Percentiles rank a stretch among this genome's conserved stretches.
phyloP scores from a whole-genome alignment of 306 rosid genomes.

The Leucaena leucocephala region DNA sequence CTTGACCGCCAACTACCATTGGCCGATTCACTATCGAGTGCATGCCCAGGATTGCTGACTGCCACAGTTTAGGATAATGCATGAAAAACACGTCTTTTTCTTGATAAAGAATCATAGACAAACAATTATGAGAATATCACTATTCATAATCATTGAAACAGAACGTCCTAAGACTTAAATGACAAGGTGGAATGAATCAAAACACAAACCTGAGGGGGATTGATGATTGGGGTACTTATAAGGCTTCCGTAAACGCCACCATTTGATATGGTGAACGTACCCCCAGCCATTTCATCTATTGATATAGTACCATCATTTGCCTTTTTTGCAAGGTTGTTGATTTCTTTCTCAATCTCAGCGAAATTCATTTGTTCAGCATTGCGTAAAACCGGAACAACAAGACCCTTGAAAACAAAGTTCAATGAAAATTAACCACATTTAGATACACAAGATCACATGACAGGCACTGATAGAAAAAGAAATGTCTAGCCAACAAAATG shows the following conservation, averaged over 20 bases:
- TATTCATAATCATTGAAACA: neutral
- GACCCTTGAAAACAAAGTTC: conserved; percentile 45
- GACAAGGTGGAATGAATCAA: neutral
- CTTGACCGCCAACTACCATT: conserved; percentile 51
- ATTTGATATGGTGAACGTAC: conserved; percentile 61
- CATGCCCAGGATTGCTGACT: conserved; percentile 66
- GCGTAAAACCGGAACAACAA: conserved; percentile 61
- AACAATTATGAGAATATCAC: neutral
- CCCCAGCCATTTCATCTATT: conserved; percentile 72
- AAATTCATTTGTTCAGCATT: conserved; percentile 55
- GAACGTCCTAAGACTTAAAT: neutral
- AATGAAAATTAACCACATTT: conserved; percentile 13
- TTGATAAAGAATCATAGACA: neutral
- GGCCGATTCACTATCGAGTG: conserved; percentile 58
- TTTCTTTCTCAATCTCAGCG: conserved; percentile 60
- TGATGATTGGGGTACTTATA: conserved; percentile 60
- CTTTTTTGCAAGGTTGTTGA: conserved; percentile 58
- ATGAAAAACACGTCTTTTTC: neutral
- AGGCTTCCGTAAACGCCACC: conserved; percentile 71
- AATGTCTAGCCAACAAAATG: neutral
- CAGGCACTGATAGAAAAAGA: too few species aligned
- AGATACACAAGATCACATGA: neutral
- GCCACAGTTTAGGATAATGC: conserved; percentile 32
- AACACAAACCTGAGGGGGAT: conserved; percentile 58
- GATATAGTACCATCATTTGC: conserved; percentile 60